Conservation (phyloP, 148 eudicot genomes). For the Rhododendron kiyosumense region DNA sequence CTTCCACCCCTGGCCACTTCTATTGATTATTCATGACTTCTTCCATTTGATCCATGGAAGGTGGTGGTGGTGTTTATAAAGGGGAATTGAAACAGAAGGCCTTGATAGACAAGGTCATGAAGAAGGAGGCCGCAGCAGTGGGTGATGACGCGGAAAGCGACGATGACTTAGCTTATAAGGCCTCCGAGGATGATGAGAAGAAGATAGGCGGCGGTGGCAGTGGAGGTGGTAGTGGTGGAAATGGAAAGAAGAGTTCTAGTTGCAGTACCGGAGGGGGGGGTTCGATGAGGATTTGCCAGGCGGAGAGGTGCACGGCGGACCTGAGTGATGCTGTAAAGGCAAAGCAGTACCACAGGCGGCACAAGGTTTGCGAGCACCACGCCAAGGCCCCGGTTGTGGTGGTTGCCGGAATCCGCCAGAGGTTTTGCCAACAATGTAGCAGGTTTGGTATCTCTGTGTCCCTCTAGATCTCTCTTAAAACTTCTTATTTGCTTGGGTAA, state of each 20-base stretch:
- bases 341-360: slow-evolving; percentile 43
- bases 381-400: slow-evolving; percentile 44
- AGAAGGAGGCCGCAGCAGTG: slow-evolving; percentile 23
- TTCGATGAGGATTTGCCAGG: slow-evolving; percentile 26
- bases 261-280: not conserved
- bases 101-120: slow-evolving; percentile 2
- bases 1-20: not conserved
- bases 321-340: slow-evolving; percentile 23
- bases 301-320: slow-evolving; percentile 37
- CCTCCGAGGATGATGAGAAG: slow-evolving; percentile 4
- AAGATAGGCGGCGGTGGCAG: not conserved
- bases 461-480: not conserved
- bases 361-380: slow-evolving; percentile 49
- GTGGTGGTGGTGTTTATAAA: not conserved
- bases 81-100: not conserved
- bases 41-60: slow-evolving; percentile 6
- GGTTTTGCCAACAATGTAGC: slow-evolving; percentile 65
- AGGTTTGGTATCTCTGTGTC: slow-evolving; percentile 17
- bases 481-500: not conserved
- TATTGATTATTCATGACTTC: not conserved
- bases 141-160: slow-evolving; percentile 14
- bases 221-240: not conserved
- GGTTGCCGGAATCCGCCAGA: slow-evolving; percentile 38
- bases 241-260: not conserved
- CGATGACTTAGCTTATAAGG: not conserved